Percentiles rank a stretch among this genome's conserved stretches.
Evolutionary conservation across 192 early-diverging fungal genomes (phyloP).

Genomic region (Entomortierella parvispora): DNA sequence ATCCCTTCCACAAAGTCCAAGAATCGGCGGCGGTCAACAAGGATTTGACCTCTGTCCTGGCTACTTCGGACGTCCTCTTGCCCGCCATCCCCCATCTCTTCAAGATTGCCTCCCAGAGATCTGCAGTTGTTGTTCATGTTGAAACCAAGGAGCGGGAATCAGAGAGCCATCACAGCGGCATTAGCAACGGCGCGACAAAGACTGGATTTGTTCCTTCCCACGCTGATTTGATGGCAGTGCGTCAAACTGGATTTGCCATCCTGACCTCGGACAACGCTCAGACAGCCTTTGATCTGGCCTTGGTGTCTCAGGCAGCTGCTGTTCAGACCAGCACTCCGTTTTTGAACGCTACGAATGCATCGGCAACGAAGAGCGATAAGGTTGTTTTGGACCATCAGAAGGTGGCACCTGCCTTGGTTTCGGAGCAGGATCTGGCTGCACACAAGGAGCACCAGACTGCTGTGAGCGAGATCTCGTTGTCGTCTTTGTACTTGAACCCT

Average conservation of each 20-base stretch:
- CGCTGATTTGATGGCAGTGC: constrained; percentile 75
- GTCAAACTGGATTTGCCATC: constrained; percentile 81
- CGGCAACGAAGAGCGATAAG: not conserved
- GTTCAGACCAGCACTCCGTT: constrained; percentile 65
- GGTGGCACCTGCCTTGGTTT: constrained; percentile 43
- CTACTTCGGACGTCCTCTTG: constrained; percentile 51
- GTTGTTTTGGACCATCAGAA: constrained; percentile 40
- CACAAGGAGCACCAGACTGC: constrained; percentile 47
- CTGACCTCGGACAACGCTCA: constrained; percentile 81
- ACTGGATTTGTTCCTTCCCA: constrained; percentile 28
- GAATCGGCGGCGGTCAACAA: constrained; percentile 27
- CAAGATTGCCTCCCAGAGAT: constrained; percentile 56
- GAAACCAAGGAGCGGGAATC: constrained; percentile 57
- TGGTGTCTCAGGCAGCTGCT: constrained; percentile 82
- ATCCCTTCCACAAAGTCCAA: constrained; percentile 43
- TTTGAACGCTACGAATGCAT: constrained; percentile 69
- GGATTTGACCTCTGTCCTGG: constrained; percentile 40
- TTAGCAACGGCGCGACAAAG: not conserved
- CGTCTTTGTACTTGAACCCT: constrained; percentile 36
- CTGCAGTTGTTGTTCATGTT: constrained; percentile 66
- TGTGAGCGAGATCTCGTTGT: constrained; percentile 49
- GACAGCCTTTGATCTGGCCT: constrained; percentile 83
- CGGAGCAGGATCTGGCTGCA: constrained; percentile 55
- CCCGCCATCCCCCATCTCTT: constrained; percentile 66
- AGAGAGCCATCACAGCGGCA: constrained; percentile 42